A percentile compares a stretch with the other conserved stretches of the same genome.
These are phyloP conservation scores for Sphaerulina vaccinii DNA, from an alignment of 2,329 filamentous ascomycete species.

Conservation along the genomic window DNA sequence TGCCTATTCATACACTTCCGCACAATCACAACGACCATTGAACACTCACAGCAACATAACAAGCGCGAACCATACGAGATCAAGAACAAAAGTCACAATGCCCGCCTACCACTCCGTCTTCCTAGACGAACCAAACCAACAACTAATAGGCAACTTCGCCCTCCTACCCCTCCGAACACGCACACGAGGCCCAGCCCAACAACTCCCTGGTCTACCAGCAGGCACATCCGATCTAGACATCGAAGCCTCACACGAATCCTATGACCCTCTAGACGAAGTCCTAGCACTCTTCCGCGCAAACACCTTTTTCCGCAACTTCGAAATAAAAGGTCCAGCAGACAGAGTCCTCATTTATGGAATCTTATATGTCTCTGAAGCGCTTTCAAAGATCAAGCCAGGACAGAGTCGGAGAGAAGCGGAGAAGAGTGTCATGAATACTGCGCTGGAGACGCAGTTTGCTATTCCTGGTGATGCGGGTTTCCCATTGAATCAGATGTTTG, in stretches of 20 bases:
- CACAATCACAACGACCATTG: conserved; percentile 4
- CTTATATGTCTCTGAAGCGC: conserved; percentile 85
- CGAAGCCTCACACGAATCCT: conserved; percentile 86
- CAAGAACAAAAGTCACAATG: too few species aligned
- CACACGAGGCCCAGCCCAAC: conserved; percentile 91
- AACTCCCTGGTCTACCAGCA: conserved; percentile 60
- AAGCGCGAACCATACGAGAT: background rate
- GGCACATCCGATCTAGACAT: conserved; percentile 56
- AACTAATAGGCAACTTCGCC: conserved; percentile 81
- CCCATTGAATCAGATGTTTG: conserved; percentile 95
- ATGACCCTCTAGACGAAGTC: conserved; percentile 94
- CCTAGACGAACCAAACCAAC: conserved; percentile 72
- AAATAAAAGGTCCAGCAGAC: conserved; percentile 95
- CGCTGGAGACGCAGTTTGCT: conserved; percentile 89
- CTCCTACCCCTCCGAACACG: conserved; percentile 91
- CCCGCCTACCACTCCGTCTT: conserved; percentile 95
- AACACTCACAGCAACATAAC: background rate
- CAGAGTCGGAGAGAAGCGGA: conserved; percentile 66
- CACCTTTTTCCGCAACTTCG: conserved; percentile 98
- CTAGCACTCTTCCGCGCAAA: conserved; percentile 93
- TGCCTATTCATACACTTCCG: too few species aligned
- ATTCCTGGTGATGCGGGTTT: conserved; percentile 91
- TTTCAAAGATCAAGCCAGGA: conserved; percentile 78
- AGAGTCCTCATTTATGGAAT: conserved; percentile 95
- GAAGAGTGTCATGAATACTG: conserved; percentile 81